A percentile compares a stretch with the other conserved stretches of the same genome.
Conservation (phyloP, 2,329 filamentous ascomycete species). For the Fusarium nodosum region DNA sequence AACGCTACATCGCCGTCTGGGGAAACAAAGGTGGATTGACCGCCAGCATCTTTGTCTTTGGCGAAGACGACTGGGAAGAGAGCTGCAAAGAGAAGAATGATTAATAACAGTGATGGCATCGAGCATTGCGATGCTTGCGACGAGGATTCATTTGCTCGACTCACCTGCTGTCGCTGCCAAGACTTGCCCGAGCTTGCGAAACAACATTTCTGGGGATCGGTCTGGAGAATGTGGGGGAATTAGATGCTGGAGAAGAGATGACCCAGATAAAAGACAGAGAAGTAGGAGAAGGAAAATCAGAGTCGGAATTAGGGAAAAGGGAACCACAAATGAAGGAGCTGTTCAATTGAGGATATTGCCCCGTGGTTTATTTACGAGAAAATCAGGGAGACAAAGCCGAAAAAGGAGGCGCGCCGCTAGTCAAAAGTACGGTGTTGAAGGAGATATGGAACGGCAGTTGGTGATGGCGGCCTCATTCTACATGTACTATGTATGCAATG, state of each 20-base stretch:
- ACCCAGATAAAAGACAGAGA: neutral
- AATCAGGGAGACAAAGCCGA: conserved; percentile 39
- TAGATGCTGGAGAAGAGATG: conserved; percentile 5
- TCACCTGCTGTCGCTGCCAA: conserved; percentile 50
- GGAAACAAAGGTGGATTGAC: conserved; percentile 61
- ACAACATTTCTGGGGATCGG: conserved; percentile 48
- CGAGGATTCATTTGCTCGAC: neutral
- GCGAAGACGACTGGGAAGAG: conserved; percentile 47
- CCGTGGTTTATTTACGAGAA: conserved; percentile 20
- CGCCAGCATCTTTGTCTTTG: conserved; percentile 48
- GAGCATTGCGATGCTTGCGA: neutral
- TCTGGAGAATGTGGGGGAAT: conserved; percentile 29
- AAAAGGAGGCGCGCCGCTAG: conserved; percentile 48
- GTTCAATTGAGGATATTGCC: conserved; percentile 14
- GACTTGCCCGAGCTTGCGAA: conserved; percentile 50
- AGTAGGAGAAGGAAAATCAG: neutral
- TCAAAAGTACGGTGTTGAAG: conserved; percentile 16
- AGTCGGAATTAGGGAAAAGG: neutral
- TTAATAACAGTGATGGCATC: conserved; percentile 3
- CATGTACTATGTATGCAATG: neutral
- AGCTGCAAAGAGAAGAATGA: conserved; percentile 30
- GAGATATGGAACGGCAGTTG: conserved; percentile 25
- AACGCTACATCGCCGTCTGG: conserved; percentile 62
- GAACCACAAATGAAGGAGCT: conserved; percentile 10
- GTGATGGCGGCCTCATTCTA: conserved; percentile 19